Evolutionary conservation across 1,284 basidiomycete genomes (phyloP), one percentile per base, ranked within the genome.

Genomic region (Heterobasidion irregulare): DNA sequence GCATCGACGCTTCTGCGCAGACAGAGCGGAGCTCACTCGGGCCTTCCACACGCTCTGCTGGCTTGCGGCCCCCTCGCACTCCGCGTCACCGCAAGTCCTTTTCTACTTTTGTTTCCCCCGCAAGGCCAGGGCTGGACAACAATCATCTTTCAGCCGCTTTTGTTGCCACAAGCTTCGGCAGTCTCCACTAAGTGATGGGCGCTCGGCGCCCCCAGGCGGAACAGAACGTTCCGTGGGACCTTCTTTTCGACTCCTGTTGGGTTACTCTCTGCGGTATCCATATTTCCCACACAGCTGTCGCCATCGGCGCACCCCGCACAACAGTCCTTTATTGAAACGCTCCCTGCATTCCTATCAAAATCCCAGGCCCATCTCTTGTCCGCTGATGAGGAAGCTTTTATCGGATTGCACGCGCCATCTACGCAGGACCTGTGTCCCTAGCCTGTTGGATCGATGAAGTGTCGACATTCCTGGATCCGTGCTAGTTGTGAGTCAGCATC

Each of bases 241-340:
- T 43, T 26, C 55, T 55, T 55, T 50, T 45, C 57, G 56, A 57
- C 53, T 18, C 53, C 57, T 48, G 55, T n/a, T 12, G 50, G 18
- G 16, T 51, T 54, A 18, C 57, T 54, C 50, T 54, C 53, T 51
- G 10, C 13, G 48, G 56, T 52, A 34, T 10, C 34, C 36, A 15
- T 46, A 46, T 48, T 57, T 57, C 57, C 57, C 56, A 55, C 57
- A 57, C 52, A 41, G 38, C 38, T 41, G n/a, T 41, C 38, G 38
- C n/a, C 38, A 41, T 41, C 38, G 12, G n/a, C 12, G 10, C 38
- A 41, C 38, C n/a, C 12, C 10, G 38, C n/a, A n/a, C 38, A 8
- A 7, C 38, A 41, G 38, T 12, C 38, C 38, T 41, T 41, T n/a
- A 41, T 41, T 32, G n/a, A 9, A 12, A 18, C 33, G 26, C 15